Evolutionary conservation across 495 filamentous ascomycete species (phyloP), one percentile per base, ranked within the genome.

Genomic region (Cryomyces antarcticus): DNA sequence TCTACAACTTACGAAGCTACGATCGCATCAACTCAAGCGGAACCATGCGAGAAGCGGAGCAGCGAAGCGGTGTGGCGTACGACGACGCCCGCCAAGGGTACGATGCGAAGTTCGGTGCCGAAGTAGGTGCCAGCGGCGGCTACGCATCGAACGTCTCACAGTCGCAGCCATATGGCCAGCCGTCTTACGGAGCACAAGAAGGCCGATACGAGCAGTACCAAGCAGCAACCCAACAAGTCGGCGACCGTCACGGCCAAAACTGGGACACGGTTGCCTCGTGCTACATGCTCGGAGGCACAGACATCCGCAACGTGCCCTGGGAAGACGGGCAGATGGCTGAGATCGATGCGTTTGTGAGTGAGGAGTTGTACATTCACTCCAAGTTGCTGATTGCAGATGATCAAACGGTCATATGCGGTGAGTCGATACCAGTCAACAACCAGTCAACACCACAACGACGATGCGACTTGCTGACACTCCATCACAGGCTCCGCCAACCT

Each of bases 1-100:
- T 94, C 65, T 96, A 93, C 65, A 96, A 96, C 59, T 68, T 96
- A 10, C 73, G 88, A 36, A 93, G 76, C 57, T 94, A 89, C 56
- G 88, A 96, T 55, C 78, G 85, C 9, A 82, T 96, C 59, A 93
- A 94, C 59, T 67, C 65, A 12, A 77, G 73, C 31, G 61, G 59
- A 2, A 59, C 73, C 7, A 72, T 89, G 70, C 50, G 62, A n/a
- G 56, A 67, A 7, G 78, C 69, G 1, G 79, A 92, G 55, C 57
- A 68, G 27, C 58, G 67, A 31, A 75, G 73, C 38, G 84, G 85
- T 33, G 78, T 92, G 7, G 60, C 64, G 40, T 93, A 92, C 53
- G 75, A 80, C 39, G 63, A 72, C 17, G 83, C 82, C 10, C 68
- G 77, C 40, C 66, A 64, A 49, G 66, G 79, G 45, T 70, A 77